A percentile compares a stretch with the other conserved stretches of the same genome.
Conservation (phyloP, 306 rosid genomes). For the Notholithocarpus densiflorus region DNA sequence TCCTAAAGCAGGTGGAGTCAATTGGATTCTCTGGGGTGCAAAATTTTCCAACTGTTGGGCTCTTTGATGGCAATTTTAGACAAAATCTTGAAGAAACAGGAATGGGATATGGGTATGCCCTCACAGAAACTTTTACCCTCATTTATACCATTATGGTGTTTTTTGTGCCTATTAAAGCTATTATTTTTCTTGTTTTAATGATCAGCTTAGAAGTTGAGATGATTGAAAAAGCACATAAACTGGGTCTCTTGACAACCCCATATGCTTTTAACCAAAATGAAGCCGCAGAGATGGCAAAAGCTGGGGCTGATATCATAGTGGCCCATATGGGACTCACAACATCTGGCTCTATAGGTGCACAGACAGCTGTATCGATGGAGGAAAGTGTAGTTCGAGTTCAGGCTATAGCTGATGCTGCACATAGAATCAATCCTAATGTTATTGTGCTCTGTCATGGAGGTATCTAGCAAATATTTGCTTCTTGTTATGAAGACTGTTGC, state of each 20-base stretch:
- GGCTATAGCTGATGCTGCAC: slow-evolving; percentile 85
- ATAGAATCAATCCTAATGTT: slow-evolving; percentile 55
- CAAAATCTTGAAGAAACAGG: slow-evolving; percentile 97
- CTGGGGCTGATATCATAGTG: slow-evolving; percentile 83
- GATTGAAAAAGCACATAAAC: slow-evolving; percentile 78
- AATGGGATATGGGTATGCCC: slow-evolving; percentile 84
- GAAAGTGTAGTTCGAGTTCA: slow-evolving; percentile 78
- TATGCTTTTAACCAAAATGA: slow-evolving; percentile 77
- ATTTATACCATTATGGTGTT: not conserved
- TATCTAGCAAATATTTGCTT: slow-evolving; percentile 26
- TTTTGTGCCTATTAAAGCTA: slow-evolving; percentile 13
- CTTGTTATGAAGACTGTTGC: not conserved
- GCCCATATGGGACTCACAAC: slow-evolving; percentile 97
- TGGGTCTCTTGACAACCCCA: slow-evolving; percentile 94
- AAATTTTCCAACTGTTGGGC: slow-evolving; percentile 96
- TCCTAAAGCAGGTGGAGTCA: slow-evolving; percentile 84
- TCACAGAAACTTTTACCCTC: not conserved
- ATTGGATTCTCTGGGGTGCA: slow-evolving; percentile 90
- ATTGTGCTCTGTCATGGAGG: slow-evolving; percentile 94
- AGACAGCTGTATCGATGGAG: slow-evolving; percentile 72
- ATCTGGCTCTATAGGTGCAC: slow-evolving; percentile 87
- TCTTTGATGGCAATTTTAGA: slow-evolving; percentile 87
- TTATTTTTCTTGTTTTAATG: slow-evolving; percentile 18
- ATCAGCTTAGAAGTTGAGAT: slow-evolving; percentile 87
- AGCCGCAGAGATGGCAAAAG: slow-evolving; percentile 80